These are phyloP conservation scores for Setaria italica DNA, from an alignment of 202 grass and related monocot genomes.

Conservation along the genomic window DNA sequence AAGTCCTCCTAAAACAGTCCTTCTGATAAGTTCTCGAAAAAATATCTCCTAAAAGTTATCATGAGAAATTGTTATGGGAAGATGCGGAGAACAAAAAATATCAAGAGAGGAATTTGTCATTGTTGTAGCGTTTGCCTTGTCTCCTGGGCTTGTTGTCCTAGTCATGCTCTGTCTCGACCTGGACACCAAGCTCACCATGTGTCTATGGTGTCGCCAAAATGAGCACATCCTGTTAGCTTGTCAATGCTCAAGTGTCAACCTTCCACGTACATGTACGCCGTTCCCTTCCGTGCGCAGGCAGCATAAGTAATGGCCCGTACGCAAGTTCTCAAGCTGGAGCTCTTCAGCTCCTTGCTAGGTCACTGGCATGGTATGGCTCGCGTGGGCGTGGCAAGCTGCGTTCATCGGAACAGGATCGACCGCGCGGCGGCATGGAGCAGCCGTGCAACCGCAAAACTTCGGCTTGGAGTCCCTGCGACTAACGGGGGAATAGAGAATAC, in stretches of 20 bases:
- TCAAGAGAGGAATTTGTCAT: no score
- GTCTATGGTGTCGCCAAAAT: conserved; percentile 49
- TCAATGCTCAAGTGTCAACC: background rate
- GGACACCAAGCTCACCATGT: background rate
- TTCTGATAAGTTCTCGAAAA: no score
- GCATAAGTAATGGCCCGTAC: background rate
- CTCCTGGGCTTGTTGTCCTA: background rate
- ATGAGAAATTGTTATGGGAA: no score
- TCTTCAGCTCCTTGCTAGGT: background rate
- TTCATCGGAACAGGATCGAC: background rate
- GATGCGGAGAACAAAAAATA: no score
- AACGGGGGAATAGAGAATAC: background rate
- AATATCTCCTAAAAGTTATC: no score
- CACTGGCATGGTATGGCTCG: background rate
- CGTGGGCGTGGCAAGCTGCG: background rate
- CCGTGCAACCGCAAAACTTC: background rate
- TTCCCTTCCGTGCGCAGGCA: background rate
- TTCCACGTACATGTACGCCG: background rate
- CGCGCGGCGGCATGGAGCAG: background rate
- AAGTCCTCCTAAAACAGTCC: no score
- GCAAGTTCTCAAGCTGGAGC: background rate
- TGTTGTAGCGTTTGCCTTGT: background rate
- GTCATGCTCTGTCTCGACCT: background rate
- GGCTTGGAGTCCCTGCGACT: background rate
- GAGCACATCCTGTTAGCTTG: conserved; percentile 46